A percentile compares a stretch with the other conserved stretches of the same genome.
Evolutionary conservation across 2,329 filamentous ascomycete genomes (phyloP).

Genomic region (Alternaria burnsii): DNA sequence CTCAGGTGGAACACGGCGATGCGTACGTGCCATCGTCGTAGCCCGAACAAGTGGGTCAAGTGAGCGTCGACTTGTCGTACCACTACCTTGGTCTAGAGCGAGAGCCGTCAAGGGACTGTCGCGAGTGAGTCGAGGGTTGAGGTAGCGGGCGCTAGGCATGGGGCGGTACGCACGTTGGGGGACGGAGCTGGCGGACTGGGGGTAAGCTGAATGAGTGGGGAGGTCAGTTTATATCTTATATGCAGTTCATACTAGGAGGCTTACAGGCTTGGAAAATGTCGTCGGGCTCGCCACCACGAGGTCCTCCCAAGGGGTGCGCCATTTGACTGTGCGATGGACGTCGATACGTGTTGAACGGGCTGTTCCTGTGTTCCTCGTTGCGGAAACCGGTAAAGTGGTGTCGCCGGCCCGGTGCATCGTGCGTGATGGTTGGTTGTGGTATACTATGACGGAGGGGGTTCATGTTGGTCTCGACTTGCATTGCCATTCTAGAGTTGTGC

Average conservation of each 20-base stretch:
- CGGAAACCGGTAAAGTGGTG: slow-evolving; percentile 10
- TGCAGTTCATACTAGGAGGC: background rate
- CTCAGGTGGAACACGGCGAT: slow-evolving; percentile 27
- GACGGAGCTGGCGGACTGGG: slow-evolving; percentile 2
- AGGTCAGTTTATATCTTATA: background rate
- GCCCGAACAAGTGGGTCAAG: slow-evolving; percentile 15
- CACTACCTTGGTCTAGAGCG: slow-evolving; percentile 22
- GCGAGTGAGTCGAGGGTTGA: slow-evolving; percentile 4
- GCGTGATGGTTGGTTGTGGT: slow-evolving; percentile 18
- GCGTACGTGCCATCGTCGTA: slow-evolving; percentile 10
- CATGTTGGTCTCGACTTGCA: slow-evolving; percentile 7
- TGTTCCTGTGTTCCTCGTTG: slow-evolving; percentile 18
- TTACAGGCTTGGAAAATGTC: slow-evolving; percentile 4
- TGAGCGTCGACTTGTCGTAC: slow-evolving; percentile 20
- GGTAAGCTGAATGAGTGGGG: background rate
- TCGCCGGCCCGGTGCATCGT: slow-evolving; percentile 24
- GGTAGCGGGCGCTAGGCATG: slow-evolving; percentile 1
- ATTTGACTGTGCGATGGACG: background rate
- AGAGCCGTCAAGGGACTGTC: slow-evolving; percentile 13
- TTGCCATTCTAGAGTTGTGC: slow-evolving; percentile 11
- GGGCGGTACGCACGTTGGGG: slow-evolving; percentile 5
- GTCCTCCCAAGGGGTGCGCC: no score
- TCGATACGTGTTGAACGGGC: slow-evolving; percentile 6
- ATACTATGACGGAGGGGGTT: slow-evolving; percentile 18
- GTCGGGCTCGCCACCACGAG: no score